phyloP scores from a whole-genome alignment of 441 rosid species.

The Mallotus repandus region DNA sequence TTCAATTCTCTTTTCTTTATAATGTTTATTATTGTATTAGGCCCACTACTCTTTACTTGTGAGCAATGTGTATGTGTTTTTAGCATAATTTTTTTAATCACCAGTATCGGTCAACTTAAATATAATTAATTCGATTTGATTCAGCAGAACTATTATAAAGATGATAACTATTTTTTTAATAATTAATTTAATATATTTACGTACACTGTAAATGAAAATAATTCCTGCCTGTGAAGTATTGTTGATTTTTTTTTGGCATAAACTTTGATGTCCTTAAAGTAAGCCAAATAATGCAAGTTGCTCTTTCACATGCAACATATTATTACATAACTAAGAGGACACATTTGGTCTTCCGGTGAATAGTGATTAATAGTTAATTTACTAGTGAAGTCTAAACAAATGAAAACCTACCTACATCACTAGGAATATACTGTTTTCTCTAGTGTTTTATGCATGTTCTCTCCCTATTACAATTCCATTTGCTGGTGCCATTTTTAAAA shows the following conservation, averaged over 20 bases:
- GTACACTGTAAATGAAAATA: too few species aligned
- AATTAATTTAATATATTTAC: too few species aligned
- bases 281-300: slow-evolving; percentile 8
- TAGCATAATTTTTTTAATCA: too few species aligned
- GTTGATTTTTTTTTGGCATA: neutral
- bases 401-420: neutral
- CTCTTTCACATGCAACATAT: slow-evolving; percentile 16
- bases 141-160: too few species aligned
- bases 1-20: neutral
- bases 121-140: too few species aligned
- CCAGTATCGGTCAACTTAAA: too few species aligned
- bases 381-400: neutral
- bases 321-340: slow-evolving; percentile 6
- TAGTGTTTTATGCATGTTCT: slow-evolving; percentile 1
- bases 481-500: neutral
- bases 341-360: neutral
- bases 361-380: slow-evolving; percentile 1
- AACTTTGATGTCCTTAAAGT: neutral
- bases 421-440: neutral
- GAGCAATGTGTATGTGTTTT: neutral
- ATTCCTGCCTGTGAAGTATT: too few species aligned
- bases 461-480: neutral
- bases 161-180: too few species aligned
- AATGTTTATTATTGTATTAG: neutral
- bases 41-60: neutral